Evolutionary conservation across 202 grass and related monocot species (phyloP), one percentile per base, ranked within the genome.

Genomic region (Schoenoplectus triqueter): DNA sequence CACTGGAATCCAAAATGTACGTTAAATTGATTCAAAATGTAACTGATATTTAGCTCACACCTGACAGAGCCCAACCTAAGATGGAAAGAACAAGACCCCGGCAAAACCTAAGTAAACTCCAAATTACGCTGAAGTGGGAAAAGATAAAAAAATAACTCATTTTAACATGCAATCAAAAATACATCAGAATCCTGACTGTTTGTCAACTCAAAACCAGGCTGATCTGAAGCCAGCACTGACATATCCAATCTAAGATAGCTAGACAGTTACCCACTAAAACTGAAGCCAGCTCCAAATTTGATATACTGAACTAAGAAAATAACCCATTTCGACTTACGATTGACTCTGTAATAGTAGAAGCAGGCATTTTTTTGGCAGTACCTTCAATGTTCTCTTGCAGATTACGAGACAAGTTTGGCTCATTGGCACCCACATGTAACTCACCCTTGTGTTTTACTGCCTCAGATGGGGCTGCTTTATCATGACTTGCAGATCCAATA

Each of bases 371-470:
- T 17, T 61, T 3, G 7, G 44, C 11, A 83, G 51, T 83, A 83
- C 81, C 81, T 83, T 83, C 81, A 40, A 59, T 44, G 64, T 83
- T 52, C 18, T 70, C 49, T 69, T 83, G 62, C 10, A 64, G 21
- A 21, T 71, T 67, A 40, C 65, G 18, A 59, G 65, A 48, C 20
- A 57, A 18, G 15, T 69, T 83, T 2, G 10, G 49, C 13, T 44
- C 81, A 55, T 42, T 70, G 3, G 48, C 14, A 66, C 59, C 59
- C 66, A 82, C 80, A 21, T 83, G 49, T 5, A 40, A 56, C 66
- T 83, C 81, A 7, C 22, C 81, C 46, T 61, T 79, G 75, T 79
- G 75, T 79, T 61, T 79, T 79, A 54, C 54, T 44, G 14, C 15
- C 75, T 79, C 75, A 79, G 22, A 45, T 39, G 15, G 15, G 39